Evolutionary conservation across 2,329 filamentous ascomycete genomes (phyloP).

Genomic region (Rutstroemia sydowiana): DNA sequence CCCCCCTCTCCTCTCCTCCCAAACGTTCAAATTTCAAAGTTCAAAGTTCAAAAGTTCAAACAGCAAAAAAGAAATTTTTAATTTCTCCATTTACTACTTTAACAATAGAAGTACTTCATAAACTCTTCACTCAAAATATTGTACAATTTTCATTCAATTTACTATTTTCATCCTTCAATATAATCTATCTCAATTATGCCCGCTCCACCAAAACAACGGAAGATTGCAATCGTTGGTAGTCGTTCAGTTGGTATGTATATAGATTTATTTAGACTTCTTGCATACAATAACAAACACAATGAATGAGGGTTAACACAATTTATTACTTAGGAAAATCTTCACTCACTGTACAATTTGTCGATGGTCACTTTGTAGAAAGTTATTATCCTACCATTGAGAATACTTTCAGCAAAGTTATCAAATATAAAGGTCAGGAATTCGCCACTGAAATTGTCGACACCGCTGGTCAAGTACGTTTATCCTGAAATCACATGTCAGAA

Average conservation of each 20-base stretch:
- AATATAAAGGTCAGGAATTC: conserved; percentile 86
- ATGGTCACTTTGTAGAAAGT: conserved; percentile 96
- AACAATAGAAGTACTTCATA: too few relatives aligned
- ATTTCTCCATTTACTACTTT: neutral
- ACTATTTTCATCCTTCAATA: neutral
- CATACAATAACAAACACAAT: conserved; percentile 8
- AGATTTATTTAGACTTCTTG: conserved; percentile 2
- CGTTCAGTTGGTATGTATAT: conserved; percentile 71
- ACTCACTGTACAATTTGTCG: conserved; percentile 92
- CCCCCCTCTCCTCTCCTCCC: too few relatives aligned
- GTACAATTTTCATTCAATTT: neutral
- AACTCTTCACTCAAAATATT: too few relatives aligned
- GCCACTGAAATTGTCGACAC: conserved; percentile 97
- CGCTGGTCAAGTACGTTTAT: conserved; percentile 67
- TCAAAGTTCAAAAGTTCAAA: too few relatives aligned
- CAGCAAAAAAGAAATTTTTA: too few relatives aligned
- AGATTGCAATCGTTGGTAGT: conserved; percentile 93
- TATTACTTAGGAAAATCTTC: conserved; percentile 77
- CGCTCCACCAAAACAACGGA: conserved; percentile 65
- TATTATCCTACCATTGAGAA: conserved; percentile 99
- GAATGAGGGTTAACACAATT: neutral
- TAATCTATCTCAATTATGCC: conserved; percentile 21
- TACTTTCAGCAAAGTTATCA: conserved; percentile 94
- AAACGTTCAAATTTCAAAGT: too few relatives aligned
- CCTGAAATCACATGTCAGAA: conserved; percentile 10